These are phyloP conservation scores for Linum tenue DNA, from an alignment of 345 rosid genomes.

Conservation along the genomic window DNA sequence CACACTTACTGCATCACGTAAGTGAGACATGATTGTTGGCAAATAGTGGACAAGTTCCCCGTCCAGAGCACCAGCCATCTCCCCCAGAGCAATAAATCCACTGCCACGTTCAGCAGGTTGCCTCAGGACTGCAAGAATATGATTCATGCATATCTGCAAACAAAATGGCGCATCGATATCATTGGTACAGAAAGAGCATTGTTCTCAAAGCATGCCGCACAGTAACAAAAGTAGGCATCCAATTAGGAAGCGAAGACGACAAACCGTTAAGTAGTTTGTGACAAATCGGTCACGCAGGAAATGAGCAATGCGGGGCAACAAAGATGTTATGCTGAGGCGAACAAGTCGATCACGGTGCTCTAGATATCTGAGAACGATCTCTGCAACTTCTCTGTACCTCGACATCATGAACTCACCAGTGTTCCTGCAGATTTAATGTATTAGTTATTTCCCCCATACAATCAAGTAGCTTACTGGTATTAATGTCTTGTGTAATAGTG, in stretches of 20 bases:
- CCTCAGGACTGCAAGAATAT: constrained; percentile 77
- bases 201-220: constrained; percentile 4
- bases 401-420: constrained; percentile 99
- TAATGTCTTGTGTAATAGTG: too few species aligned
- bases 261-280: constrained; percentile 78
- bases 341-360: constrained; percentile 94
- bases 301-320: constrained; percentile 98
- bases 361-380: constrained; percentile 85
- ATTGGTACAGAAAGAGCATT: not conserved
- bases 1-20: constrained; percentile 82
- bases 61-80: constrained; percentile 99
- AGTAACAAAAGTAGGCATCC: not conserved
- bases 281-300: constrained; percentile 97
- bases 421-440: constrained; percentile 51
- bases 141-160: constrained; percentile 92
- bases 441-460: not conserved
- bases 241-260: constrained; percentile 16
- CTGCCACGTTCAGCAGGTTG: constrained; percentile 90
- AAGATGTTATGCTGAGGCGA: constrained; percentile 96
- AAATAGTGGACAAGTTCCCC: constrained; percentile 88
- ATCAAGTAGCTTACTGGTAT: not conserved
- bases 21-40: constrained; percentile 87
- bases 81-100: constrained; percentile 96
- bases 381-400: constrained; percentile 97
- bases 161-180: constrained; percentile 7